Conservation (phyloP, 495 filamentous ascomycete genomes). For the Peziza echinospora region DNA sequence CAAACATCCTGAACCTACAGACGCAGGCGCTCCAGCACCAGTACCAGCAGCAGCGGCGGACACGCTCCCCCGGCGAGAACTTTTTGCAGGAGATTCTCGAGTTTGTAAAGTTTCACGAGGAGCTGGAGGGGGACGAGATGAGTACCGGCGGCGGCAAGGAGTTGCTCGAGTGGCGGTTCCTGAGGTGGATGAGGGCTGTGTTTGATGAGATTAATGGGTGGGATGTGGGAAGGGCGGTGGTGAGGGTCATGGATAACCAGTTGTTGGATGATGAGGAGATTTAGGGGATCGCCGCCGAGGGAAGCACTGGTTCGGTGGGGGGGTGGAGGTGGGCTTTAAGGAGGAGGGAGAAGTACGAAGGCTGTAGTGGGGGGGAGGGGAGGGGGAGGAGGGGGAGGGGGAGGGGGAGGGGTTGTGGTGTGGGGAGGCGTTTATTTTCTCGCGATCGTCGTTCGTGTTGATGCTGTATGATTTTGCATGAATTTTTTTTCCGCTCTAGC, state of each 20-base stretch:
- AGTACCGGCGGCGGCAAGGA: conserved; percentile 2
- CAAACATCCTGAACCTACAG: background rate
- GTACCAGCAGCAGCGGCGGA: background rate
- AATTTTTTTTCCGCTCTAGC: too few species aligned
- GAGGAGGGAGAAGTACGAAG: background rate
- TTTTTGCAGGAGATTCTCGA: conserved; percentile 12
- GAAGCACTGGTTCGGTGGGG: too few species aligned
- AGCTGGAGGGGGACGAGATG: conserved; percentile 11
- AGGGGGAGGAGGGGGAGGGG: too few species aligned
- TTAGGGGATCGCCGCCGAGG: too few species aligned
- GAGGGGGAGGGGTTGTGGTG: too few species aligned
- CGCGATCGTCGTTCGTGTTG: too few species aligned
- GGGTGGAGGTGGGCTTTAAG: too few species aligned
- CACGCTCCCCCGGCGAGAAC: conserved; percentile 8
- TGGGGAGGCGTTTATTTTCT: too few species aligned
- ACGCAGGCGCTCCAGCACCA: background rate
- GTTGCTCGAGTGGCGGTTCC: conserved; percentile 15
- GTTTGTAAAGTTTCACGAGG: conserved; percentile 11
- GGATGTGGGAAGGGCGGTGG: conserved; percentile 12
- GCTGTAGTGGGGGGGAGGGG: too few species aligned
- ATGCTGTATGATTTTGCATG: too few species aligned
- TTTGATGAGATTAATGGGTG: conserved; percentile 16
- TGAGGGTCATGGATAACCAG: conserved; percentile 11
- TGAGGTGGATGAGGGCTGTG: conserved; percentile 15
- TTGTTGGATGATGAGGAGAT: conserved; percentile 8